phyloP scores from a whole-genome alignment of 768 basidiomycete genomes.

The Boletus sp. region DNA sequence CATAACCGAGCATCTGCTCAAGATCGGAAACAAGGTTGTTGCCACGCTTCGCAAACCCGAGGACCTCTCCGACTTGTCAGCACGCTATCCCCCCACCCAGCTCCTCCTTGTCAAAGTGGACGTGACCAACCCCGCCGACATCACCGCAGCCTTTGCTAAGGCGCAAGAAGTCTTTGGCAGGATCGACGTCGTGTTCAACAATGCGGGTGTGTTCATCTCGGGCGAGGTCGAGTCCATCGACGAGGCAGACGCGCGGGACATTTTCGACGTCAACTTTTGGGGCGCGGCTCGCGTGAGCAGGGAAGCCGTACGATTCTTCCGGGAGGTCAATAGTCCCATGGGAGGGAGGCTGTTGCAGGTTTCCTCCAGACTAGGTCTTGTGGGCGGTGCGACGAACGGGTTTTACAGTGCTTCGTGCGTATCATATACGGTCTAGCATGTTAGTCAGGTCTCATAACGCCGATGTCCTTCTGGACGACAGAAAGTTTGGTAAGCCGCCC shows the following conservation, averaged over 20 bases:
- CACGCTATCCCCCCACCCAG: slow-evolving; percentile 20
- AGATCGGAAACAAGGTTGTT: slow-evolving; percentile 36
- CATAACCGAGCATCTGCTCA: slow-evolving; percentile 34
- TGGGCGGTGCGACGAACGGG: slow-evolving; percentile 3
- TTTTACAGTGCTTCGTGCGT: slow-evolving; percentile 31
- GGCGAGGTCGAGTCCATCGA: slow-evolving; percentile 38
- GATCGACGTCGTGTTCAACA: slow-evolving; percentile 39
- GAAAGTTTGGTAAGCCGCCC: slow-evolving; percentile 14
- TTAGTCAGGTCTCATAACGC: not conserved
- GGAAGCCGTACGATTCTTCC: slow-evolving; percentile 35
- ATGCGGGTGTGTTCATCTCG: slow-evolving; percentile 29
- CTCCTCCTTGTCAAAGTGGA: slow-evolving; percentile 35
- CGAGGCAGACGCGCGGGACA: slow-evolving; percentile 30
- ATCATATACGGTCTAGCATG: not conserved
- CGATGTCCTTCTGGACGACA: not conserved
- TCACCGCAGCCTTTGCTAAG: slow-evolving; percentile 28
- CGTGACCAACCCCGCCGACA: slow-evolving; percentile 26
- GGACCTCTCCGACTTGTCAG: slow-evolving; percentile 27
- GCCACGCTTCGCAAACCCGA: slow-evolving; percentile 44
- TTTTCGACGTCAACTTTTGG: slow-evolving; percentile 41
- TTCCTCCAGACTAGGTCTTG: slow-evolving; percentile 35
- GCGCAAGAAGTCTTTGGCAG: slow-evolving; percentile 30
- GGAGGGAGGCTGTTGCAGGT: slow-evolving; percentile 41
- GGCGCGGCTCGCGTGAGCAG: slow-evolving; percentile 30
- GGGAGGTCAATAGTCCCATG: slow-evolving; percentile 37